A percentile compares a stretch with the other conserved stretches of the same genome.
Conservation (phyloP, 352 stramenopile genomes). For the Globisporangium solare region DNA sequence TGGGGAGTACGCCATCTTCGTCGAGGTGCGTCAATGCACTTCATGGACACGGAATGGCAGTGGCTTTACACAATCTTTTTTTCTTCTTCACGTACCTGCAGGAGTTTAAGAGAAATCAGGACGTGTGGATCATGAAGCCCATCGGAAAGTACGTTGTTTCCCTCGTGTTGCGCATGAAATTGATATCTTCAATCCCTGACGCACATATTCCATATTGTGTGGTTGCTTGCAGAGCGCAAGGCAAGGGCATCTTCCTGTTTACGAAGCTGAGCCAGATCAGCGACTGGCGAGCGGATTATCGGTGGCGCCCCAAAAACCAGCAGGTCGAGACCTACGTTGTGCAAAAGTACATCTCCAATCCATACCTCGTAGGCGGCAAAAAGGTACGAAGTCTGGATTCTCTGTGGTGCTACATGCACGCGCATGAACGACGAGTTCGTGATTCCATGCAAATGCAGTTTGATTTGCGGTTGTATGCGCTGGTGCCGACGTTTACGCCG, state of each 20-base stretch:
- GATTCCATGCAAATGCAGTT: conserved; percentile 40
- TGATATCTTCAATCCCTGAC: neutral
- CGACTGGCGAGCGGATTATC: conserved; percentile 90
- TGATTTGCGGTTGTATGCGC: conserved; percentile 90
- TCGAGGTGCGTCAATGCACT: conserved; percentile 43
- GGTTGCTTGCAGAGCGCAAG: conserved; percentile 48
- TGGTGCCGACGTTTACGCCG: conserved; percentile 91
- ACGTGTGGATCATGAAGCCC: conserved; percentile 97
- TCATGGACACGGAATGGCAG: neutral
- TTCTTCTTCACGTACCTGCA: conserved; percentile 4
- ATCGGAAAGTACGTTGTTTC: conserved; percentile 72
- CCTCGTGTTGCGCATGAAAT: conserved; percentile 9
- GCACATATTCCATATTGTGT: conserved; percentile 3
- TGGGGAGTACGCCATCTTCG: conserved; percentile 92
- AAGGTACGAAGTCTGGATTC: conserved; percentile 47
- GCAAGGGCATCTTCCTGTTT: conserved; percentile 94
- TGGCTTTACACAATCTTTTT: neutral
- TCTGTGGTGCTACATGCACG: neutral
- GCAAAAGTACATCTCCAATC: conserved; percentile 92
- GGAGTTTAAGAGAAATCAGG: conserved; percentile 89
- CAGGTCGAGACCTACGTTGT: conserved; percentile 92
- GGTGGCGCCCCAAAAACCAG: conserved; percentile 69
- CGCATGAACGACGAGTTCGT: too few relatives aligned
- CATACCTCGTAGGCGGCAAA: conserved; percentile 92
- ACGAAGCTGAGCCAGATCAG: conserved; percentile 92